These are phyloP conservation scores for Claviceps sp. DNA, from an alignment of 2,329 filamentous ascomycete species.

Conservation along the genomic window DNA sequence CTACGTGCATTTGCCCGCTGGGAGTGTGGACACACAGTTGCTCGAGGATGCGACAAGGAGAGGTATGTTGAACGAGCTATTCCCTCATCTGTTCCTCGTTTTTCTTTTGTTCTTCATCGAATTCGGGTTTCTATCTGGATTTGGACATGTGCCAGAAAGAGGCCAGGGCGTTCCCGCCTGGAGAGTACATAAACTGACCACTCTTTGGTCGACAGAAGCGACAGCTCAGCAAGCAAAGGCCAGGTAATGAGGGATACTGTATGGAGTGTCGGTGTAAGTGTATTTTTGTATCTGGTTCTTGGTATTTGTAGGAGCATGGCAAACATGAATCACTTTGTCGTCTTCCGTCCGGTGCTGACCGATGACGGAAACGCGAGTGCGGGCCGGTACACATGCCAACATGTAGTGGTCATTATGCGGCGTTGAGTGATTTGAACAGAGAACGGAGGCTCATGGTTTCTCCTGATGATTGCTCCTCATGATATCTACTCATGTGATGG, in stretches of 20 bases:
- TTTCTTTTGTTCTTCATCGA: background rate
- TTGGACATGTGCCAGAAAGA: too few species aligned
- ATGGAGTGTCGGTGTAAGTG: background rate
- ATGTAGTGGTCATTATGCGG: background rate
- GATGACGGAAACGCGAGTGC: background rate
- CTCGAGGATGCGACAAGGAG: slow-evolving; percentile 83
- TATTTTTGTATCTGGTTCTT: too few species aligned
- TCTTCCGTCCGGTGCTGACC: background rate
- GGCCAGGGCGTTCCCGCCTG: too few species aligned
- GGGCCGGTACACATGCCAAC: background rate
- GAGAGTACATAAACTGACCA: background rate
- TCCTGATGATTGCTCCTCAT: background rate
- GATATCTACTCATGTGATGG: too few species aligned
- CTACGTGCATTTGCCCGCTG: slow-evolving; percentile 77
- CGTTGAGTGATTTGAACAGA: background rate
- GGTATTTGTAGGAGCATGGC: too few species aligned
- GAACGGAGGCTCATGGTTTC: background rate
- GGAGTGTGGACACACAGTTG: slow-evolving; percentile 71
- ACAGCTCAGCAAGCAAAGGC: slow-evolving; percentile 44
- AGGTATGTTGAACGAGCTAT: slow-evolving; percentile 37
- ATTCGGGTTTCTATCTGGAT: too few species aligned
- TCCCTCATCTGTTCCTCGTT: background rate
- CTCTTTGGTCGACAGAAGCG: slow-evolving; percentile 29
- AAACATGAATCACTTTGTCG: background rate
- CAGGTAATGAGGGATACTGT: slow-evolving; percentile 21